Base-by-base conservation (phyloP, 495 filamentous ascomycete genomes). In the Podospora appendiculata region DNA sequence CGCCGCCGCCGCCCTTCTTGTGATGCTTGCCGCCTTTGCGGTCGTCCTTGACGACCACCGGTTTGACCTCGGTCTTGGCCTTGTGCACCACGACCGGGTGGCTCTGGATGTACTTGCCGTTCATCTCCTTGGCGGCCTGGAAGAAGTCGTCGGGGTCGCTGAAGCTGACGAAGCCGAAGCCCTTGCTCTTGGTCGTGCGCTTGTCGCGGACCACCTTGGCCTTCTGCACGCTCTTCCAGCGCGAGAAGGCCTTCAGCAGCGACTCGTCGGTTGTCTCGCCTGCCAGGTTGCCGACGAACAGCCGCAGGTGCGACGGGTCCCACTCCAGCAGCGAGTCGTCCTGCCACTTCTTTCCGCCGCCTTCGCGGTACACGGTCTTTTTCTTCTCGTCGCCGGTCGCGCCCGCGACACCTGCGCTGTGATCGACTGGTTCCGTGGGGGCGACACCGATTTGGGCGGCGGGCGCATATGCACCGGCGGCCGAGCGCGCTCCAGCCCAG, bases 231-330 rank as follows among this genome's bases (percentile, higher is more conserved):
- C 88, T 92, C 14, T 82, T 76, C 76, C 94, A 98, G 51, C 85
- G 83, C 1, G 87, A 73, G 60, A 98, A 98, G 1, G 93, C 93
- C 69, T 98, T 97, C 59, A 92, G 74, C 9, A 98, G 71, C 2
- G 89, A 92, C 38, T 98, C 93, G 67, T 98, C 94, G 6, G 94
- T 97, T 10, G 95, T 93, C 73, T 98, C 93, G 50, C 93, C 93
- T n/a, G 93, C 94, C 19, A 98, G 80, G 64, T 98, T 98, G 45
- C 93, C 93, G 14, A 97, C 89, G 65, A 96, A 96, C 13, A 98
- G 77, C 5, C 93, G 86, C 60, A 96, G 89, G 70, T 98, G 94
- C 1, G 87, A 79, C 0, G 94, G 94, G 62, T 98, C 90, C 93
- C 93, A 98, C 60, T 98, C 94, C 0, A 96, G 76, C 0, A 98